Conservation (phyloP, 1,284 basidiomycete genomes). For the Sporisorium graminicola region DNA sequence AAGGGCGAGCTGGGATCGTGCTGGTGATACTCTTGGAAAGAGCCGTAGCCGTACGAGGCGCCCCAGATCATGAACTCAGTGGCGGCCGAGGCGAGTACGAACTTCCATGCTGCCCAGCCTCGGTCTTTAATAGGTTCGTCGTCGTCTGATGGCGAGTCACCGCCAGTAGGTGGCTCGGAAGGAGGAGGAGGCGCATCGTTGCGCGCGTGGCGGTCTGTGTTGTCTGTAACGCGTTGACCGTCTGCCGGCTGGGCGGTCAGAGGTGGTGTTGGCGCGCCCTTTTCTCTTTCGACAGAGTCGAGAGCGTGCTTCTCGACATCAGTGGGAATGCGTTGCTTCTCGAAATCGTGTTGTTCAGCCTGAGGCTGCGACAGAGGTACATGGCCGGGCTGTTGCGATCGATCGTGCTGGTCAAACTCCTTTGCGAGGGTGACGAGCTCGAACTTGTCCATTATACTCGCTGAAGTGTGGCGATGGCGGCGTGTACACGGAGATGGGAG, state of each 20-base stretch:
- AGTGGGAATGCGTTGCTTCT: neutral
- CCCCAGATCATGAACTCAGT: constrained; percentile 60
- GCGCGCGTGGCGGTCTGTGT: neutral
- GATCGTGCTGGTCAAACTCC: constrained; percentile 18
- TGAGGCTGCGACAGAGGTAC: neutral
- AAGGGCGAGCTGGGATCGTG: constrained; percentile 50
- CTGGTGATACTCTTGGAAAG: constrained; percentile 65
- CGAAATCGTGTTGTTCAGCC: neutral
- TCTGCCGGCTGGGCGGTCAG: neutral
- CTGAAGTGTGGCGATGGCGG: neutral
- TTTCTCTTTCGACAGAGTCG: neutral
- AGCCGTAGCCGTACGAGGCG: constrained; percentile 57
- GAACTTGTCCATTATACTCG: constrained; percentile 31
- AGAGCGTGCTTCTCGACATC: constrained; percentile 10
- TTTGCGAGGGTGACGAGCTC: constrained; percentile 19
- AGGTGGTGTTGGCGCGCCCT: neutral
- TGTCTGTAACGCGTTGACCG: neutral
- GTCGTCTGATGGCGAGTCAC: neutral
- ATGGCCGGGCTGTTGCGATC: neutral
- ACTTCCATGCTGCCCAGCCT: constrained; percentile 44
- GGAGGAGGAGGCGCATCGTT: neutral
- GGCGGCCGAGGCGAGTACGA: constrained; percentile 33
- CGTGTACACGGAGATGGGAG: neutral
- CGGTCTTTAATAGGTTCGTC: constrained; percentile 21
- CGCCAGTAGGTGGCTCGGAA: neutral